These are phyloP conservation scores for Odontarrhena argentea DNA, from an alignment of 345 rosid genomes.

Conservation along the genomic window DNA sequence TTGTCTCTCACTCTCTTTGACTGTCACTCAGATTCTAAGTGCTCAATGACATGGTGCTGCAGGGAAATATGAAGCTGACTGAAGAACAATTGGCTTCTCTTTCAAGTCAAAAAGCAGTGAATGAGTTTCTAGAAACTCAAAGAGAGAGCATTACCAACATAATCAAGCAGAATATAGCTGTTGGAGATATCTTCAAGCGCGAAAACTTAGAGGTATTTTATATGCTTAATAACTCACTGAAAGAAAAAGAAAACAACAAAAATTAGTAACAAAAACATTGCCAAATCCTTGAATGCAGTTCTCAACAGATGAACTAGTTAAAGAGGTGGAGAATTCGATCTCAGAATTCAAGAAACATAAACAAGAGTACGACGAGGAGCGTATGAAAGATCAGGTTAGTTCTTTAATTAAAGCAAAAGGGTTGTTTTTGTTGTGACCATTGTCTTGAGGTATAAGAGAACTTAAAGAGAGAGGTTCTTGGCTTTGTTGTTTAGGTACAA, in stretches of 20 bases:
- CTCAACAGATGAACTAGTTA: conserved; percentile 74
- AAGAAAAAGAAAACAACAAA: neutral
- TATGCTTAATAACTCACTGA: conserved; percentile 5
- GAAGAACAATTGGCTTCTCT: conserved; percentile 78
- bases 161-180: conserved; percentile 73
- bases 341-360: conserved; percentile 75
- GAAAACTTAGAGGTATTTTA: conserved; percentile 71
- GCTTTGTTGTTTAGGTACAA: conserved; percentile 60
- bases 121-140: conserved; percentile 71
- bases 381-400: conserved; percentile 74
- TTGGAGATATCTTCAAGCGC: conserved; percentile 77
- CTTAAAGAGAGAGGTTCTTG: conserved; percentile 10
- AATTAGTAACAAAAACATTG: conserved; percentile 20
- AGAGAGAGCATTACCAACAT: conserved; percentile 60
- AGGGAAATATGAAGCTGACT: conserved; percentile 75
- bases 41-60: conserved; percentile 25
- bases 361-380: conserved; percentile 85
- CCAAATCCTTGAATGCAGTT: conserved; percentile 50
- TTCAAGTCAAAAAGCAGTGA: conserved; percentile 81
- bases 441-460: conserved; percentile 17
- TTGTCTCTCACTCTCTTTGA: neutral
- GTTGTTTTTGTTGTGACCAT: neutral
- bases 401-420: neutral
- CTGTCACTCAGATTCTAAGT: conserved; percentile 1
- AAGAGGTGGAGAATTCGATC: conserved; percentile 76